A percentile compares a stretch with the other conserved stretches of the same genome.
Evolutionary conservation across 192 early-diverging fungal species (phyloP).

Genomic region (Neocallimastix lanati): DNA sequence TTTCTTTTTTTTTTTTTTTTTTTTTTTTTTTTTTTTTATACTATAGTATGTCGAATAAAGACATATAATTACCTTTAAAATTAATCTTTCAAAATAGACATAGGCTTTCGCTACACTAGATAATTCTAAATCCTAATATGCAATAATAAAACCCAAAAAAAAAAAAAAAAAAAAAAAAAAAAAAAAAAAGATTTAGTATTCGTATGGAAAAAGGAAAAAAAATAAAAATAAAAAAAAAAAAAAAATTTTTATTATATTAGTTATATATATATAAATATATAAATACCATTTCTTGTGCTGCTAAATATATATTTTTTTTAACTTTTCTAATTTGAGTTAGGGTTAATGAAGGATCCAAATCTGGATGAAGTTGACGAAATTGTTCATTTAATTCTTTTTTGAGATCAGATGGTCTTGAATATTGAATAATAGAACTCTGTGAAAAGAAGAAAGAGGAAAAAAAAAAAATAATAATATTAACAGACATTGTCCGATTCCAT

Average conservation of each 20-base stretch:
- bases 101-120: conserved; percentile 74
- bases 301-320: conserved; percentile 41
- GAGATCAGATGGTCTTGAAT: conserved; percentile 58
- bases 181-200: no score
- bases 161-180: no score
- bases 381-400: conserved; percentile 78
- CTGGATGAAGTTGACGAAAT: conserved; percentile 60
- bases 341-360: conserved; percentile 60
- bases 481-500: no score
- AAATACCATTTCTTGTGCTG: conserved; percentile 27
- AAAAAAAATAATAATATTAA: no score
- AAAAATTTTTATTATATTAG: no score
- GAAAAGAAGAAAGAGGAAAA: no score
- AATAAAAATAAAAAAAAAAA: no score
- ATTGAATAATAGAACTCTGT: conserved; percentile 65
- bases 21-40: no score
- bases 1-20: no score
- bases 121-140: conserved; percentile 62
- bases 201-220: no score
- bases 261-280: no score
- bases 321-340: conserved; percentile 73
- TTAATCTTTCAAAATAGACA: conserved; percentile 91
- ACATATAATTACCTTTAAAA: conserved; percentile 47
- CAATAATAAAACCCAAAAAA: conserved; percentile 28
- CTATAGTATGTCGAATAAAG: no score